A percentile compares a stretch with the other conserved stretches of the same genome.
phyloP scores from a whole-genome alignment of 352 stramenopile genomes.

The Pythium volutum region DNA sequence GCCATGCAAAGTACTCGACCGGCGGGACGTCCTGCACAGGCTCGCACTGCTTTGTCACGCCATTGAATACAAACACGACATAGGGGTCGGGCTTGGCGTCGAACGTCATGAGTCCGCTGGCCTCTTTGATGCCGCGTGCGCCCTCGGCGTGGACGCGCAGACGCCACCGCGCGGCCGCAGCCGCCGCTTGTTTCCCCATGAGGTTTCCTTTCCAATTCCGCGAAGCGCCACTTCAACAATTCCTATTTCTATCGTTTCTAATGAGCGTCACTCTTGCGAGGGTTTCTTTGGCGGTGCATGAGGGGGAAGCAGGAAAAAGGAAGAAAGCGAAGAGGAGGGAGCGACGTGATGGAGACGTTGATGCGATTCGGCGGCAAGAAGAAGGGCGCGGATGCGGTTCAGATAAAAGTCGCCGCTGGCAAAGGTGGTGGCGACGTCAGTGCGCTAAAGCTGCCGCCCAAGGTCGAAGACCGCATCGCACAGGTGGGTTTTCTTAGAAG shows the following conservation, averaged over 20 bases:
- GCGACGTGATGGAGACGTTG: constrained; percentile 20
- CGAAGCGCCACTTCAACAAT: constrained; percentile 4
- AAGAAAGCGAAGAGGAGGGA: not conserved
- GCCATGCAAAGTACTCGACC: constrained; percentile 44
- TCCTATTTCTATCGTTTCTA: constrained; percentile 19
- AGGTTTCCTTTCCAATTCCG: constrained; percentile 1
- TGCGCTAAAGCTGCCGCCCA: constrained; percentile 45
- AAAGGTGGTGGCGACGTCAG: constrained; percentile 19
- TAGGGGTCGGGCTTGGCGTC: constrained; percentile 50
- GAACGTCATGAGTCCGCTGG: constrained; percentile 27
- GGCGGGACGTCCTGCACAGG: constrained; percentile 42
- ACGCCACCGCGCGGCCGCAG: constrained; percentile 17
- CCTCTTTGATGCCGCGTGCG: constrained; percentile 31
- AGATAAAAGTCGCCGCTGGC: constrained; percentile 1
- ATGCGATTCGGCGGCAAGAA: constrained; percentile 30
- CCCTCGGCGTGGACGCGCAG: constrained; percentile 39
- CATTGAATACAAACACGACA: constrained; percentile 34
- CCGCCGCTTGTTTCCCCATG: constrained; percentile 17
- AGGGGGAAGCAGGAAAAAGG: not conserved
- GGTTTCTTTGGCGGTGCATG: not conserved
- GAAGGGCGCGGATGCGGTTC: constrained; percentile 10
- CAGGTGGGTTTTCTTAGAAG: constrained; percentile 32
- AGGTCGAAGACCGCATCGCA: constrained; percentile 49
- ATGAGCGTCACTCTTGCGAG: constrained; percentile 8
- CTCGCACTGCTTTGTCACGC: constrained; percentile 28